Evolutionary conservation across 2,329 filamentous ascomycete genomes (phyloP), one percentile per base, ranked within the genome.

Genomic region (Exophiala spinifera): DNA sequence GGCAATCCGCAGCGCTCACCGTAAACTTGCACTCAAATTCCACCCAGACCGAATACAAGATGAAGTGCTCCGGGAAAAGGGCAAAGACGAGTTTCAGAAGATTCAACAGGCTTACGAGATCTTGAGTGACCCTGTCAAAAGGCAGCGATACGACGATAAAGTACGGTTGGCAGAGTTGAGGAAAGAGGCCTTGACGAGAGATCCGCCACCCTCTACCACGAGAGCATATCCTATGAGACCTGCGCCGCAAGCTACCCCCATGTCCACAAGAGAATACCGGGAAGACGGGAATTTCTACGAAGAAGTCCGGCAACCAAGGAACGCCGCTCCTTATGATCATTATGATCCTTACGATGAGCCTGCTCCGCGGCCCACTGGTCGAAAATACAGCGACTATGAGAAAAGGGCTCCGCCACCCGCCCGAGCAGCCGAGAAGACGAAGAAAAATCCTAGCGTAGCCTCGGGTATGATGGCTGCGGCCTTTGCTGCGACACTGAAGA

Each of bases 21-120:
- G 88, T 64, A 95, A 95, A 71, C 84, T 95, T 37, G 89, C 89
- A 33, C 81, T 96, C 63, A 90, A 88, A 70, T 91, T 87, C 68
- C 91, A 96, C 64, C 91, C 91, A 31, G 91, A 96, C 77, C 95
- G 96, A 74, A 83, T 95, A 59, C 86, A 90, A 62, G 84, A 95
- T 65, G 84, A 86, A 49, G 77, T 83, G 14, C 76, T 88, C 65
- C 95, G 94, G 72, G 83, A 84, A 55, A 76, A 83, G 64, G 95
- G 91, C 70, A 84, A 88, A 64, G 86, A 90, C 64, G 86, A 95
- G 72, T 99, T 97, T 67, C 91, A 96, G 72, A 85, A 84, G 69
- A 89, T 97, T 31, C 91, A 96, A 70, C 84, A 91, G 65, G 91
- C 94, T 47, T 99, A 96, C 72, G 94, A 97, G 72, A 78, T 94